Conservation (phyloP, 768 basidiomycete species). For the Mrakia gelida region DNA sequence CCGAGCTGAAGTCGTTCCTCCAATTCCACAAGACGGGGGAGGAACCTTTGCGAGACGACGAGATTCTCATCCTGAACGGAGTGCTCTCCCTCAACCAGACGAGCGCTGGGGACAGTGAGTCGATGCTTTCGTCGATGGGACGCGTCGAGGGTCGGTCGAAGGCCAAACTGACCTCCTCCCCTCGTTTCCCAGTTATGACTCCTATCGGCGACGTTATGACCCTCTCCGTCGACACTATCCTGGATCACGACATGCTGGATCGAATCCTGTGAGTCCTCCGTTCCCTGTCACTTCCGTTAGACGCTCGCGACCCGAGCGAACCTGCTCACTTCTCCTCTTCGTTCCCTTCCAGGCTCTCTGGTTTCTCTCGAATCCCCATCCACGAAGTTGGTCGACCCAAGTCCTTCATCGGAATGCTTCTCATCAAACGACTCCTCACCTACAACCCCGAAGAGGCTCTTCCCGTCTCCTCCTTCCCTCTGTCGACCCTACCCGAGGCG, state of each 20-base stretch:
- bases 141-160: constrained; percentile 45
- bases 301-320: background rate
- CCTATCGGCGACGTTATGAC: constrained; percentile 69
- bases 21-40: constrained; percentile 37
- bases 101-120: constrained; percentile 52
- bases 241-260: constrained; percentile 76
- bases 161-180: background rate
- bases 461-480: constrained; percentile 55
- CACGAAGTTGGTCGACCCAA: constrained; percentile 65
- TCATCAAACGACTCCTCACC: constrained; percentile 60
- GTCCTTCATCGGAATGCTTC: constrained; percentile 73
- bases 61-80: constrained; percentile 46
- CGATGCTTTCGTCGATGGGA: constrained; percentile 49
- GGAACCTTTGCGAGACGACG: constrained; percentile 41
- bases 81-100: constrained; percentile 46
- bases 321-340: constrained; percentile 32
- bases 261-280: constrained; percentile 53
- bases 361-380: constrained; percentile 88
- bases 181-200: background rate
- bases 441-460: no score
- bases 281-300: background rate
- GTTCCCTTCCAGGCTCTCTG: constrained; percentile 44
- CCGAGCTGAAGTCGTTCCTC: constrained; percentile 49
- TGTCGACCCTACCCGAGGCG: constrained; percentile 77
- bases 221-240: constrained; percentile 66